A percentile compares a stretch with the other conserved stretches of the same genome.
phyloP scores from a whole-genome alignment of 169 alveolate genomes.

The Plasmodium gonderi region DNA sequence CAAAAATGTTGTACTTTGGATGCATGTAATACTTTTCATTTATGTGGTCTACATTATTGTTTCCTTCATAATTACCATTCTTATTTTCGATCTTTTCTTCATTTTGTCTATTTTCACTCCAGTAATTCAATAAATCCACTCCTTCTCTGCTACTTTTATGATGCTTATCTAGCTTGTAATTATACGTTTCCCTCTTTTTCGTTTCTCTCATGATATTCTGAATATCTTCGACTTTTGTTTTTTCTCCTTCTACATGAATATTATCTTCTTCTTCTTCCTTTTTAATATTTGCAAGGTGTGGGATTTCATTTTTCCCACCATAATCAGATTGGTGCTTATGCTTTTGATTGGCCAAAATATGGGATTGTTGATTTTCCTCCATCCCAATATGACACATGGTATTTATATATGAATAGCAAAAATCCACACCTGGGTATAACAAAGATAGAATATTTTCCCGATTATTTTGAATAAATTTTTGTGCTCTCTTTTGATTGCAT shows the following conservation, averaged over 20 bases:
- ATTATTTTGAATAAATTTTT: constrained; percentile 4
- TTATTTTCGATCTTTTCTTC: too few species aligned
- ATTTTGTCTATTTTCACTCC: too few species aligned
- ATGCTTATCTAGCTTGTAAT: background rate
- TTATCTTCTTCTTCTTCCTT: background rate
- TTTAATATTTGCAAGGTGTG: background rate
- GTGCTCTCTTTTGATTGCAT: constrained; percentile 3
- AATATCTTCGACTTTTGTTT: background rate
- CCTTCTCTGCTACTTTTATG: background rate
- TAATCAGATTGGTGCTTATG: background rate
- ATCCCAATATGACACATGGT: background rate
- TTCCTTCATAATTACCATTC: too few species aligned
- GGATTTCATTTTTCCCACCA: background rate
- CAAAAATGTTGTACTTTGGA: constrained; percentile 1
- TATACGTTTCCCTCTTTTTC: background rate
- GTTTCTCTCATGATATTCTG: background rate
- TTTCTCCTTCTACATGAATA: background rate
- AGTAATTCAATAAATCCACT: background rate
- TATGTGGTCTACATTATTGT: background rate
- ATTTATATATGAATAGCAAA: constrained; percentile 46
- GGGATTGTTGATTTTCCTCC: background rate
- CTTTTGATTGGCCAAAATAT: background rate
- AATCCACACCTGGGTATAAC: constrained; percentile 70
- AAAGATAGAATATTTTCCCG: constrained; percentile 12
- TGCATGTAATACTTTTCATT: background rate